phyloP scores from a whole-genome alignment of 352 stramenopile species.

The Pelagophyceae sp. region DNA sequence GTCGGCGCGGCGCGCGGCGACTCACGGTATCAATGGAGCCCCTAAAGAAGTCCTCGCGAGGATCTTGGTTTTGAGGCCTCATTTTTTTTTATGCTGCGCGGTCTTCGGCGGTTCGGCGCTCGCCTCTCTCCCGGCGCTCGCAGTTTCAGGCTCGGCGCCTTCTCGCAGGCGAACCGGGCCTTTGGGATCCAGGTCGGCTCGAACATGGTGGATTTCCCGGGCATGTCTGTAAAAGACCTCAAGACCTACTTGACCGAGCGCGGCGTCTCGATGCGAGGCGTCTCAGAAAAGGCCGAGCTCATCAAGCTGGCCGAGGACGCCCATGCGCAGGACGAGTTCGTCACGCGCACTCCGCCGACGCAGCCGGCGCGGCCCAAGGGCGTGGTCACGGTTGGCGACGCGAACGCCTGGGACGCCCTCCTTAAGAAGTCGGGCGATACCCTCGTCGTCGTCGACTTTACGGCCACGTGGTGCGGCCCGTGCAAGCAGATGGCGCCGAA shows the following conservation, averaged over 20 bases:
- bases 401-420: neutral
- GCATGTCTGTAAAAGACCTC: neutral
- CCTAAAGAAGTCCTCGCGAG: too few species aligned
- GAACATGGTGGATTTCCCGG: too few species aligned
- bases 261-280: neutral
- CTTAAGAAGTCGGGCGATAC: neutral
- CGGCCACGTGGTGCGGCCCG: slow-evolving; percentile 50
- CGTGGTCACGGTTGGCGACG: neutral
- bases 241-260: neutral
- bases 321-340: neutral
- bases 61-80: too few species aligned
- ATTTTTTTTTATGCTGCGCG: too few species aligned
- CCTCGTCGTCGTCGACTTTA: slow-evolving; percentile 58
- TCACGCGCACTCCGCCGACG: neutral
- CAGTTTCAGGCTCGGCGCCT: too few species aligned
- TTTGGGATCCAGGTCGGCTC: too few species aligned
- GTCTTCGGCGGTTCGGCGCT: too few species aligned
- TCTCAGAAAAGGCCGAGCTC: neutral
- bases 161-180: too few species aligned
- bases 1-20: too few species aligned
- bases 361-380: too few species aligned
- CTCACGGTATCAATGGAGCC: too few species aligned
- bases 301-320: neutral
- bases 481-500: slow-evolving; percentile 47
- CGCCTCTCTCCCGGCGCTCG: too few species aligned